These are phyloP conservation scores for Candida koratica DNA, from an alignment of 805 yeast genomes.

Conservation along the genomic window DNA sequence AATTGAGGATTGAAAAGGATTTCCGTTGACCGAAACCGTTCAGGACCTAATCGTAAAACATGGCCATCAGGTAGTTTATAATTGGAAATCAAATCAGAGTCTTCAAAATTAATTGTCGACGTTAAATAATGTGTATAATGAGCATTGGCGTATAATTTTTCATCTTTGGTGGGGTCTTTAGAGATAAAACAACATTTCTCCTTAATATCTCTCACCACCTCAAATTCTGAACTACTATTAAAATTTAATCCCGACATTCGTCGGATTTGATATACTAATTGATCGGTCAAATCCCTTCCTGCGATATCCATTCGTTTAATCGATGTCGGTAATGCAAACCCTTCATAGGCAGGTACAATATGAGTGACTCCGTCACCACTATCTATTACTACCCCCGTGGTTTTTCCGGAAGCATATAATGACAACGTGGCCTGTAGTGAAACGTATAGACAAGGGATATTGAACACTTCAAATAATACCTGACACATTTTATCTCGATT, in stretches of 20 bases:
- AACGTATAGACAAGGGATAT: slow-evolving; percentile 71
- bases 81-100: slow-evolving; percentile 25
- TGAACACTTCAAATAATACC: slow-evolving; percentile 66
- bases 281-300: slow-evolving; percentile 81
- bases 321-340: slow-evolving; percentile 72
- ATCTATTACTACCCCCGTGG: slow-evolving; percentile 87
- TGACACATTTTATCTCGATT: slow-evolving; percentile 63
- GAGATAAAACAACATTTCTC: slow-evolving; percentile 71
- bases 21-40: slow-evolving; percentile 72
- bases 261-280: slow-evolving; percentile 64
- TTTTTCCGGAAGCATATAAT: slow-evolving; percentile 81
- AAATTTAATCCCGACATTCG: slow-evolving; percentile 59
- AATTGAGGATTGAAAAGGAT: slow-evolving; percentile 76
- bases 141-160: slow-evolving; percentile 38
- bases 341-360: slow-evolving; percentile 85
- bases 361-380: slow-evolving; percentile 93
- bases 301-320: slow-evolving; percentile 75
- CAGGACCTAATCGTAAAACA: slow-evolving; percentile 56
- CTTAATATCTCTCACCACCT: slow-evolving; percentile 72
- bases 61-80: slow-evolving; percentile 87
- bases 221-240: slow-evolving; percentile 73
- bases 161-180: slow-evolving; percentile 53
- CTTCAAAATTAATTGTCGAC: slow-evolving; percentile 14
- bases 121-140: slow-evolving; percentile 9
- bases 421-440: slow-evolving; percentile 76